These are phyloP conservation scores for Przewalskia tangutica DNA, from an alignment of 257 asterid genomes.

Conservation along the genomic window DNA sequence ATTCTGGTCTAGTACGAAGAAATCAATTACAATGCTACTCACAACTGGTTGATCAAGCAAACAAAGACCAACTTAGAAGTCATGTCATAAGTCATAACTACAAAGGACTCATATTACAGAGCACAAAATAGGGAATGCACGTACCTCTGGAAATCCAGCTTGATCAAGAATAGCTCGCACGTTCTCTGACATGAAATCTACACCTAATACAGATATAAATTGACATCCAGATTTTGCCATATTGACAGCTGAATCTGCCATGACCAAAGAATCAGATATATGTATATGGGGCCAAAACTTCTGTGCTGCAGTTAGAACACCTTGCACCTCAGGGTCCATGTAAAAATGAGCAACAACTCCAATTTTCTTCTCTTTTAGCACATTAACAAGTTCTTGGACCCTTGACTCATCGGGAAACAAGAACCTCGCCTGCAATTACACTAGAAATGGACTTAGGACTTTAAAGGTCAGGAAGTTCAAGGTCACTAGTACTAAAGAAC, in stretches of 20 bases:
- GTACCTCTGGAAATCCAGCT: slow-evolving; percentile 88
- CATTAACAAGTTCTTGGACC: slow-evolving; percentile 59
- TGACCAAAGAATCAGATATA: slow-evolving; percentile 87
- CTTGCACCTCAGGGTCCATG: slow-evolving; percentile 99
- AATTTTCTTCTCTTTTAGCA: slow-evolving; percentile 84
- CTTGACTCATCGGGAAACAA: slow-evolving; percentile 60
- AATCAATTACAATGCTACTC: neutral
- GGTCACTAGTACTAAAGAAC: neutral
- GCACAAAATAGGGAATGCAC: neutral
- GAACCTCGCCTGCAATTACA: slow-evolving; percentile 80
- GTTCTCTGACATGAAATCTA: slow-evolving; percentile 96
- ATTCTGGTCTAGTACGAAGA: neutral
- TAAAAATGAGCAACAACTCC: slow-evolving; percentile 96
- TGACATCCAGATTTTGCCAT: slow-evolving; percentile 94
- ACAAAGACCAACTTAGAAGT: neutral
- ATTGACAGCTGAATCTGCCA: slow-evolving; percentile 97
- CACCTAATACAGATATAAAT: slow-evolving; percentile 84
- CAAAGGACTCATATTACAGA: neutral
- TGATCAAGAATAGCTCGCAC: slow-evolving; percentile 96
- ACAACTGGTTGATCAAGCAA: neutral
- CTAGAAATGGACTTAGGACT: slow-evolving; percentile 30
- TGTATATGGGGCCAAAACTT: slow-evolving; percentile 97
- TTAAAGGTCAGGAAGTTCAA: slow-evolving; percentile 4
- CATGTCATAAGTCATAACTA: neutral
- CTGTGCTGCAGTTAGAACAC: slow-evolving; percentile 89